Evolutionary conservation across 1,284 basidiomycete species (phyloP).

Genomic region (Apiotrichum porosum): DNA sequence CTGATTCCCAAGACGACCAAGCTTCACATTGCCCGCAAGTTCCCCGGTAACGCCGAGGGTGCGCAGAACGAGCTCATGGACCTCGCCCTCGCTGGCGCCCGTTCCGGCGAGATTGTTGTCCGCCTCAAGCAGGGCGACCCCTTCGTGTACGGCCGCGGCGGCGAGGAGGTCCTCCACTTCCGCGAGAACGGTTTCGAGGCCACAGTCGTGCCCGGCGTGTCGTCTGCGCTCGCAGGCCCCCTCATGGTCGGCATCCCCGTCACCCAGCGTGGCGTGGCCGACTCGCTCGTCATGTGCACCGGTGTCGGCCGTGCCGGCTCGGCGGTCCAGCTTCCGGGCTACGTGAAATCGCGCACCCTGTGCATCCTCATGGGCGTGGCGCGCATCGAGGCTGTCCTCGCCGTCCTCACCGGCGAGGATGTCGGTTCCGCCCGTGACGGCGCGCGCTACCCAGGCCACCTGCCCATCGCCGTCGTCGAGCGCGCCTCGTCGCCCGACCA

Average conservation of each 20-base stretch:
- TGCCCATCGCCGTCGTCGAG: constrained; percentile 89
- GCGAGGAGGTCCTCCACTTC: constrained; percentile 92
- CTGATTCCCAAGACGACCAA: constrained; percentile 66
- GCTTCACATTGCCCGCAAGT: constrained; percentile 83
- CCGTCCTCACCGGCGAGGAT: constrained; percentile 52
- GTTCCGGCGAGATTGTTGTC: constrained; percentile 76
- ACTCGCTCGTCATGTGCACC: constrained; percentile 82
- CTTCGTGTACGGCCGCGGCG: constrained; percentile 86
- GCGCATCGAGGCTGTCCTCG: constrained; percentile 66
- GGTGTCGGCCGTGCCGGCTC: constrained; percentile 86
- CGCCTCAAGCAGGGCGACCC: constrained; percentile 97
- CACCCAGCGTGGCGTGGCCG: constrained; percentile 90
- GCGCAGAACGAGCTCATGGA: constrained; percentile 93
- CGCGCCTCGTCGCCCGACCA: constrained; percentile 89
- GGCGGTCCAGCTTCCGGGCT: constrained; percentile 77
- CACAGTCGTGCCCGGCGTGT: constrained; percentile 82
- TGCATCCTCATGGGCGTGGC: constrained; percentile 94
- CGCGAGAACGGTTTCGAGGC: constrained; percentile 75
- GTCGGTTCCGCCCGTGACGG: constrained; percentile 50
- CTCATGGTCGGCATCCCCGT: constrained; percentile 86
- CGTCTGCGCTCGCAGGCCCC: constrained; percentile 81
- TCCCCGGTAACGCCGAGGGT: constrained; percentile 93
- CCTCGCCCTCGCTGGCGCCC: constrained; percentile 74
- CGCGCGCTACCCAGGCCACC: constrained; percentile 63
- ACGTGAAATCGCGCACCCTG: constrained; percentile 73